Percentiles rank a stretch among this genome's conserved stretches.
Conservation (phyloP, 208 protist species). For the Naegleria gruberi region DNA sequence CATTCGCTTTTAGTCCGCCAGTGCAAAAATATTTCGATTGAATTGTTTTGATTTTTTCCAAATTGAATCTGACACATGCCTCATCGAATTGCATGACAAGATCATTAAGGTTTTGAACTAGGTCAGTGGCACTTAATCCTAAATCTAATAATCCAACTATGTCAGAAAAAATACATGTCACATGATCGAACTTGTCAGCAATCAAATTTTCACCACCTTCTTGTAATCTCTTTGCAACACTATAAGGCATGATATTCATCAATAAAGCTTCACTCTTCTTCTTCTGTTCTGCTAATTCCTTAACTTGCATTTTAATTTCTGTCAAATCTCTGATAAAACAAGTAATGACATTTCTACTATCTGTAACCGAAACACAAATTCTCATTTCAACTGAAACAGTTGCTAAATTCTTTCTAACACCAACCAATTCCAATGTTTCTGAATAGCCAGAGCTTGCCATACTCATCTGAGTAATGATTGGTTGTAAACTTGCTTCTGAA, state of each 20-base stretch:
- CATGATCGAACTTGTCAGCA: constrained; percentile 42
- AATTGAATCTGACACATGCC: background rate
- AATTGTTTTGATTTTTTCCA: background rate
- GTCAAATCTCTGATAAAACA: background rate
- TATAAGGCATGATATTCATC: constrained; percentile 50
- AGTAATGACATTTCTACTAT: background rate
- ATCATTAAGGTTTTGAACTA: background rate
- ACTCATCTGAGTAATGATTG: no score
- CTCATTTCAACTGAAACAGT: background rate
- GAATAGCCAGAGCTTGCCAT: background rate
- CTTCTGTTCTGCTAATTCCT: background rate
- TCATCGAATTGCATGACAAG: background rate
- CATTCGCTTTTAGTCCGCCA: background rate
- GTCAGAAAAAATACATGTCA: constrained; percentile 38
- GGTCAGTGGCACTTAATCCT: background rate
- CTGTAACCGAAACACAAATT: background rate
- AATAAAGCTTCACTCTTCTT: constrained; percentile 36
- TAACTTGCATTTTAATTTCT: background rate
- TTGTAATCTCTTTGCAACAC: constrained; percentile 43
- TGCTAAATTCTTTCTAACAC: background rate
- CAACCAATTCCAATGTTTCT: background rate
- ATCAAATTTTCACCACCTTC: constrained; percentile 45
- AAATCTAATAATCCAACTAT: background rate
- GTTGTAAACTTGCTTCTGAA: background rate
- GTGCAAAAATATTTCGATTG: background rate